A percentile compares a stretch with the other conserved stretches of the same genome.
Evolutionary conservation across 352 stramenopile species (phyloP).

Genomic region (Phytophthora sp.): DNA sequence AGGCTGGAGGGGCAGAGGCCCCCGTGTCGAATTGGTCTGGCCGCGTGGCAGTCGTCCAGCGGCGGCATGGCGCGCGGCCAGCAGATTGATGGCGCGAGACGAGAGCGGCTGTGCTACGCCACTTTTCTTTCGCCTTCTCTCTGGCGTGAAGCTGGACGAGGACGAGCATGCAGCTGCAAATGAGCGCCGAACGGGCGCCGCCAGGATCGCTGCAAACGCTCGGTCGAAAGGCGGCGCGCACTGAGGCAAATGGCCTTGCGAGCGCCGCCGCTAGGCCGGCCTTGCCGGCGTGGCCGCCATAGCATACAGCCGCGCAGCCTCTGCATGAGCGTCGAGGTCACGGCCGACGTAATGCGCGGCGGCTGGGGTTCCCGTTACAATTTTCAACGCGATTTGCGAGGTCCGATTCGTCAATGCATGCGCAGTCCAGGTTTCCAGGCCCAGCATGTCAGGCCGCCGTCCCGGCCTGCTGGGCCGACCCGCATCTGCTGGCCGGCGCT

Average conservation of each 20-base stretch:
- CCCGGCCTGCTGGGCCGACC: neutral
- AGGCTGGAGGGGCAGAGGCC: no score
- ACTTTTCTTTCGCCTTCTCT: constrained; percentile 27
- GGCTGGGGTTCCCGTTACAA: constrained; percentile 21
- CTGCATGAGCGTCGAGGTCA: neutral
- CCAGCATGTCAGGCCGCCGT: neutral
- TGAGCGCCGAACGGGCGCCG: constrained; percentile 15
- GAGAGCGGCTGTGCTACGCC: constrained; percentile 22
- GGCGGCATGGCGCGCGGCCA: constrained; percentile 16
- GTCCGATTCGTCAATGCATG: constrained; percentile 21
- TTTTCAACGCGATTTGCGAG: constrained; percentile 23
- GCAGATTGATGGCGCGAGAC: constrained; percentile 3
- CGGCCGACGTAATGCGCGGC: neutral
- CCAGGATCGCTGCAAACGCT: neutral
- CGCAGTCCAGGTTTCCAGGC: neutral
- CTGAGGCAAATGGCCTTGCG: no score
- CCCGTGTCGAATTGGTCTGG: neutral
- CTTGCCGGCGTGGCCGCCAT: neutral
- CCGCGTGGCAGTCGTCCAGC: neutral
- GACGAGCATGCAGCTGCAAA: constrained; percentile 34
- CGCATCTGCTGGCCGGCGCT: neutral
- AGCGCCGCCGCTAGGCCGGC: neutral
- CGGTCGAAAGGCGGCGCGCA: neutral
- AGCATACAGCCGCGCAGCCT: neutral
- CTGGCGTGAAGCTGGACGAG: no score